Base-by-base conservation (phyloP, 2,329 filamentous ascomycete species). In the Geosmithia morbida region DNA sequence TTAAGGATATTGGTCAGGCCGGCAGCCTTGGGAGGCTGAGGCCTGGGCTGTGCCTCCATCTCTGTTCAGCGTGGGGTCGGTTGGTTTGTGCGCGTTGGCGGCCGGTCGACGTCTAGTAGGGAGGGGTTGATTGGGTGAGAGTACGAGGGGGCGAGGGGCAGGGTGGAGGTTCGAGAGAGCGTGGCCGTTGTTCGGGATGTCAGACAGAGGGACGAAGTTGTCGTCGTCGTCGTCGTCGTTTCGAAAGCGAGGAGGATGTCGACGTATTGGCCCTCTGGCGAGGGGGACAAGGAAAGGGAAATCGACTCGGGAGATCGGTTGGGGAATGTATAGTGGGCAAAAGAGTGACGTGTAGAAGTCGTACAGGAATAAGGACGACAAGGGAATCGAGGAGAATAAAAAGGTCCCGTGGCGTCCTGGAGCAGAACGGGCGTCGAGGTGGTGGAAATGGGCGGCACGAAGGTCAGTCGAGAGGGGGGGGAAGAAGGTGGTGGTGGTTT, bases 1-100 rank as follows among this genome's bases (percentile, higher is more conserved):
- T 66, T 66, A 29, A 66, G 59, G 41, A 66, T 66, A 47, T 64
- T 66, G 48, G 56, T 61, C 46, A 66, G 55, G 44, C 64, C 64
- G 33, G 62, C 64, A 45, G 61, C 50, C 51, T 66, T 66, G 49
- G 56, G 50, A 49, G 57, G 54, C 47, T 56, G 55, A 45, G 49
- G 55, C 47, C 56, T 54, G 33, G 57, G 54, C 41, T 58, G 57
- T 26, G 47, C 52, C 42, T 61, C 59, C 56, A 61, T 59, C 45
- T 48, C 53, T 19, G 22, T 33, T 37, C 26, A 37, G 6, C 16
- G 43, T 26, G 43, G 43, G 11, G 43, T n/a, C 10, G 10, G 41
- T 18, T 18, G 33, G 22, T 26, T 37, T 37, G 33, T 37, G 10
- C 33, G 33, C 13, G 33, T 13, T 37, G 33, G 13, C 11, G 33